Percentiles rank a stretch among this genome's conserved stretches.
These are phyloP conservation scores for Sclerotinia borealis DNA, from an alignment of 2,329 filamentous ascomycete genomes.

Conservation along the genomic window DNA sequence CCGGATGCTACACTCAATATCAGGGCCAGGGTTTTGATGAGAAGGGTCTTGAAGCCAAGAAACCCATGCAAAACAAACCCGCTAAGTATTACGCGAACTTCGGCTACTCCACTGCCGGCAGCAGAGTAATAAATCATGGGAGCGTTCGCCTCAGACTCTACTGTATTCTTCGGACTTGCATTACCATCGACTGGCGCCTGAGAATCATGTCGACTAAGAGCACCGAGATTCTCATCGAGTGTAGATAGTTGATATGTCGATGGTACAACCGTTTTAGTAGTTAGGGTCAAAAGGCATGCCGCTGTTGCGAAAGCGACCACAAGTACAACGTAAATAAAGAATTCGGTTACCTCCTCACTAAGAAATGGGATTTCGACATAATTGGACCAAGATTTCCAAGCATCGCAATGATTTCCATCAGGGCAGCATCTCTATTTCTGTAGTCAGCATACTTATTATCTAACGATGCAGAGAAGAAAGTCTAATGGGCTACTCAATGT, in stretches of 20 bases:
- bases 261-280: slow-evolving; percentile 90
- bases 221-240: slow-evolving; percentile 85
- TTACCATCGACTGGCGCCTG: slow-evolving; percentile 38
- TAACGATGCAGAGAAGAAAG: not conserved
- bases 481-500: not conserved
- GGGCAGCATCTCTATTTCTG: slow-evolving; percentile 46
- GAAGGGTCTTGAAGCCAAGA: slow-evolving; percentile 77
- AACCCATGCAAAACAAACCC: slow-evolving; percentile 97
- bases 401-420: slow-evolving; percentile 46
- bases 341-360: slow-evolving; percentile 62
- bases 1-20: slow-evolving; percentile 89
- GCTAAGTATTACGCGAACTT: slow-evolving; percentile 96
- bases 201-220: slow-evolving; percentile 42
- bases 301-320: slow-evolving; percentile 64
- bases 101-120: slow-evolving; percentile 90
- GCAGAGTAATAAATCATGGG: slow-evolving; percentile 95
- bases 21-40: slow-evolving; percentile 77
- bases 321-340: slow-evolving; percentile 64
- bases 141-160: slow-evolving; percentile 36
- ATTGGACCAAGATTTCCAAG: slow-evolving; percentile 60
- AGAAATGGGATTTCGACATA: slow-evolving; percentile 28
- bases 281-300: slow-evolving; percentile 74
- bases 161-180: slow-evolving; percentile 35
- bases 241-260: slow-evolving; percentile 83
- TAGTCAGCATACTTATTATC: slow-evolving; percentile 18